Percentiles rank a stretch among this genome's conserved stretches.
These are phyloP conservation scores for Leishmania turanica DNA, from an alignment of 208 protist species.

Conservation along the genomic window DNA sequence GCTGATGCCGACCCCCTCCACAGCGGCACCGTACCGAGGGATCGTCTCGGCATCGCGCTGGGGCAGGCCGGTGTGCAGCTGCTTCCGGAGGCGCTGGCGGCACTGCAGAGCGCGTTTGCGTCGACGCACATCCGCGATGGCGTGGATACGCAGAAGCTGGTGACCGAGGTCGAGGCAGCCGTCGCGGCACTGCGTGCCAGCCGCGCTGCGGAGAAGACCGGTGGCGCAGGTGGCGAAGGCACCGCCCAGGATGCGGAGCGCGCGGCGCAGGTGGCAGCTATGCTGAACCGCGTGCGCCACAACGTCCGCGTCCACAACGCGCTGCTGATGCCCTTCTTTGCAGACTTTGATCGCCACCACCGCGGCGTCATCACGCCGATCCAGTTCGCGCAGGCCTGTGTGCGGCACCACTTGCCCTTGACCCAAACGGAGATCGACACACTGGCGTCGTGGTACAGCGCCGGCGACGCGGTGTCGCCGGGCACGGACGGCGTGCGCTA, in stretches of 20 bases:
- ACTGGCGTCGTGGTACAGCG: constrained; percentile 56
- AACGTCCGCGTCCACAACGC: constrained; percentile 66
- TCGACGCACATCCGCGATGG: constrained; percentile 25
- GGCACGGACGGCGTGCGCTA: constrained; percentile 53
- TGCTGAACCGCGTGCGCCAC: constrained; percentile 58
- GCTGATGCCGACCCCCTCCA: constrained; percentile 84
- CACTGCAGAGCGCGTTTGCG: constrained; percentile 50
- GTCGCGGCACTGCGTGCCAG: constrained; percentile 5
- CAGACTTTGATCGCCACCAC: constrained; percentile 83
- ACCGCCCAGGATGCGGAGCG: constrained; percentile 18
- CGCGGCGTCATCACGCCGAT: constrained; percentile 61
- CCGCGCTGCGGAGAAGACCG: constrained; percentile 10
- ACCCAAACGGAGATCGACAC: constrained; percentile 39
- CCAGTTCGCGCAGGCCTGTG: constrained; percentile 70
- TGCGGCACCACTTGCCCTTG: constrained; percentile 68
- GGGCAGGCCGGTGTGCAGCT: constrained; percentile 65
- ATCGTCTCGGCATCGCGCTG: constrained; percentile 70
- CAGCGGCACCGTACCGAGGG: constrained; percentile 51
- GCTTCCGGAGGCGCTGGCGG: constrained; percentile 40
- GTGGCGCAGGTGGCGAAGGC: constrained; percentile 16
- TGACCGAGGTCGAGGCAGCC: constrained; percentile 39
- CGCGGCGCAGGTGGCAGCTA: constrained; percentile 15
- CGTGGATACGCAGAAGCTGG: constrained; percentile 50
- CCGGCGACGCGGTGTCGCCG: constrained; percentile 29
- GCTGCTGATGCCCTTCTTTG: constrained; percentile 84